A percentile compares a stretch with the other conserved stretches of the same genome.
These are phyloP conservation scores for Pisolithus marmoratus DNA, from an alignment of 768 basidiomycete species.

Conservation along the genomic window DNA sequence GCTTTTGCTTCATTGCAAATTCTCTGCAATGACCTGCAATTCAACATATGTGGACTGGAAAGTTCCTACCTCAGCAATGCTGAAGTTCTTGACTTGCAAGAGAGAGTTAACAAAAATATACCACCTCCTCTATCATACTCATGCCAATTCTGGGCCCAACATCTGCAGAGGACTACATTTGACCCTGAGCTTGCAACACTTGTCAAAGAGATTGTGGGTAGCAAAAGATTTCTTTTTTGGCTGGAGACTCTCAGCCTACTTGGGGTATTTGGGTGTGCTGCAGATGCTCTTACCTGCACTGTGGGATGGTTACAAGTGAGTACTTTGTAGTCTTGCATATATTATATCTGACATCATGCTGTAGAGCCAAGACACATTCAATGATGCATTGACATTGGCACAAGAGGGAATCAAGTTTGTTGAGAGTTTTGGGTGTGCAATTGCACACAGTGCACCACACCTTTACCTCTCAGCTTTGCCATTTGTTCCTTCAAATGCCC, in stretches of 20 bases:
- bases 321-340: background rate
- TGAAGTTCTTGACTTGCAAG: conserved; percentile 11
- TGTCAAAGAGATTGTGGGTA: background rate
- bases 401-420: conserved; percentile 11
- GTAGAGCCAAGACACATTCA: background rate
- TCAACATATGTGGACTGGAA: conserved; percentile 31
- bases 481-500: conserved; percentile 19
- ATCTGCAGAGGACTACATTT: background rate
- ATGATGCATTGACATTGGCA: background rate
- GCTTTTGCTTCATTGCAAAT: conserved; percentile 17
- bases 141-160: conserved; percentile 8
- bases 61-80: conserved; percentile 25
- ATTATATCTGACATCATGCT: background rate
- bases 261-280: background rate
- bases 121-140: conserved; percentile 4
- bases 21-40: conserved; percentile 25
- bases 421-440: conserved; percentile 7
- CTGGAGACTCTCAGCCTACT: conserved; percentile 1
- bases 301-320: background rate
- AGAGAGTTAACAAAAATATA: background rate
- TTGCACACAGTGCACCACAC: conserved; percentile 16
- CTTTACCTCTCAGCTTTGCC: conserved; percentile 22
- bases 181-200: background rate
- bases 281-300: background rate
- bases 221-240: conserved; percentile 8